Evolutionary conservation across 768 basidiomycete genomes (phyloP), one percentile per base, ranked within the genome.

Genomic region (Lactarius akahatsu): DNA sequence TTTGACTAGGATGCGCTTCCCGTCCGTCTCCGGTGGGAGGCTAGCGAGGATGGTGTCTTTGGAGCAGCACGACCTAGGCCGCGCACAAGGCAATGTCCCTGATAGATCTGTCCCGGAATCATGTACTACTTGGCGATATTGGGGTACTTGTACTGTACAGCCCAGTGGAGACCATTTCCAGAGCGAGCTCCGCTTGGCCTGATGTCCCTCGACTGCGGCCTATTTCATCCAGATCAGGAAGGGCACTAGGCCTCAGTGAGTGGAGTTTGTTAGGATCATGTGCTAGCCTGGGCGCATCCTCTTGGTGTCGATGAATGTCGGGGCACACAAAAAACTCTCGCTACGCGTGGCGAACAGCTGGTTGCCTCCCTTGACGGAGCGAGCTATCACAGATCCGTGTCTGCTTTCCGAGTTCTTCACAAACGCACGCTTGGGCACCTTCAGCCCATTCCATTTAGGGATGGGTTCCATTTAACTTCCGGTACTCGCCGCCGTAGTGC

Each of bases 151-250:
- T 78, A 76, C 36, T 98, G 59, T 78, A 76, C 38, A 98, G 82
- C 0, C 93, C 96, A 4, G 83, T 81, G 18, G 85, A 78, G 16
- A 94, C 81, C 0, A 89, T 93, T 68, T 86, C 80, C 26, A 98
- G 83, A 0, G 96, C 94, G 0, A 81, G 83, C 18, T 85, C 82
- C 8, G 86, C 80, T 67, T 89, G 85, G 2, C 89, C 89, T 95
- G 92, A 74, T 96, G 92, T 11, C 95, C 84, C 73, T 98, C 94
- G 71, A 99, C 95, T 0, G 93, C 92, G 2, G 92, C 94, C 0
- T 91, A 94, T 76, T 98, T 98, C 95, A 98, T 94, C 97, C 95
- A 99, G 61, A 98, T 98, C 94, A 96, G 9, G 8, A 7, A 28
- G 34, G 26, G 50, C 61, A 58, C 61, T 30, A 15, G 5, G 20